These are phyloP conservation scores for Mesotaenium endlicherianum DNA, from an alignment of 139 green algal genomes.

Conservation along the genomic window DNA sequence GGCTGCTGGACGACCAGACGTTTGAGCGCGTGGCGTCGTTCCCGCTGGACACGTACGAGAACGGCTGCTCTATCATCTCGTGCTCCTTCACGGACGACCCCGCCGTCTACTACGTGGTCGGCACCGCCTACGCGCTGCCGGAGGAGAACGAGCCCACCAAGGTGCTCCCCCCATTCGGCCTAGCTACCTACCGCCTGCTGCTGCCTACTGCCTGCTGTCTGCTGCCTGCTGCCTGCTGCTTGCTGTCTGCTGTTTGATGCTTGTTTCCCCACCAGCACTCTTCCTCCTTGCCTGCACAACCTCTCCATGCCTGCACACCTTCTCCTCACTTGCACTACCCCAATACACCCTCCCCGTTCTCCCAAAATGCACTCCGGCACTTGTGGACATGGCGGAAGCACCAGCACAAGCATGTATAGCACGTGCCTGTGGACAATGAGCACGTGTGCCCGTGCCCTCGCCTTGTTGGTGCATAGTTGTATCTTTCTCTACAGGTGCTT, in stretches of 20 bases:
- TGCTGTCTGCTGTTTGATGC: no score
- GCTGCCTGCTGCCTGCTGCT: no score
- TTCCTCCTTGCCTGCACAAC: no score
- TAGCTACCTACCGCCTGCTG: no score
- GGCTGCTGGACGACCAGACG: constrained; percentile 63
- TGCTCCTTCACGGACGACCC: constrained; percentile 60
- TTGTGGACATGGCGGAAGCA: no score
- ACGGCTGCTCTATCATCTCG: constrained; percentile 60
- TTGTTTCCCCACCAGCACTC: no score
- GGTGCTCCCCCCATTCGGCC: constrained; percentile 5
- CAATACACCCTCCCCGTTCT: no score
- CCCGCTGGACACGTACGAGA: constrained; percentile 66
- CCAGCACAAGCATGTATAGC: neutral
- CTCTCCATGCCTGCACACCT: no score
- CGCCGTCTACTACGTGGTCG: constrained; percentile 75
- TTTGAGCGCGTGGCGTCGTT: constrained; percentile 72
- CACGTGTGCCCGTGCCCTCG: neutral
- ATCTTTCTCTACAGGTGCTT: neutral
- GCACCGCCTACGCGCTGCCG: constrained; percentile 65
- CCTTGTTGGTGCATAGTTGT: neutral
- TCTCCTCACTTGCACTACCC: no score
- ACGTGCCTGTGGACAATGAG: neutral
- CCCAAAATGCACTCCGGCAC: no score
- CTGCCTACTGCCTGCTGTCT: no score
- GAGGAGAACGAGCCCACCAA: constrained; percentile 83